Evolutionary conservation across 2,329 filamentous ascomycete species (phyloP).

Genomic region (Cladosporium sp.): DNA sequence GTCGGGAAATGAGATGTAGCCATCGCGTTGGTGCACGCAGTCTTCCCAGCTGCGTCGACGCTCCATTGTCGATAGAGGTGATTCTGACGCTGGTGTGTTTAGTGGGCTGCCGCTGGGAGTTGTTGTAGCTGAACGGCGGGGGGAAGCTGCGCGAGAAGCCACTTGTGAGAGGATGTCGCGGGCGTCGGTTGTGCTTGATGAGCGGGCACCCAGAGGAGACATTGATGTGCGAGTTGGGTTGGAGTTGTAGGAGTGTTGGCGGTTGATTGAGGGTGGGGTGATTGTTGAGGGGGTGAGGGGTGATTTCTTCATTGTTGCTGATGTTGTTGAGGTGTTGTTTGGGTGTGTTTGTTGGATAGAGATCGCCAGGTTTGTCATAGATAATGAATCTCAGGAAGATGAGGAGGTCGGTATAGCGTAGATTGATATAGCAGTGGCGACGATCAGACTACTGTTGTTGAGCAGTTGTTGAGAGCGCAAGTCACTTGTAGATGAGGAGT

Average conservation of each 20-base stretch:
- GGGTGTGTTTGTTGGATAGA: neutral
- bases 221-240: constrained; percentile 8
- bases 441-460: neutral
- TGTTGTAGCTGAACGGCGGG: constrained; percentile 16
- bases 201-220: constrained; percentile 15
- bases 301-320: constrained; percentile 18
- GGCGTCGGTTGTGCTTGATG: constrained; percentile 1
- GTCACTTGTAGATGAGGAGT: neutral
- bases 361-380: neutral
- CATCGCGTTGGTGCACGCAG: constrained; percentile 27
- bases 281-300: constrained; percentile 25
- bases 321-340: neutral
- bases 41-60: constrained; percentile 26
- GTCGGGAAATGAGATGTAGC: constrained; percentile 33
- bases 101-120: neutral
- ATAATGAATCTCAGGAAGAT: neutral
- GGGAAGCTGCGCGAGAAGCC: constrained; percentile 21
- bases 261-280: constrained; percentile 26
- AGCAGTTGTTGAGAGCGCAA: neutral
- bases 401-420: too few species aligned
- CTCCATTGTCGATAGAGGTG: constrained; percentile 6
- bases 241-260: constrained; percentile 26
- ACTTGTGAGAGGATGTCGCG: constrained; percentile 19
- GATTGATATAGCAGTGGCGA: neutral
- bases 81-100: constrained; percentile 1